Base-by-base conservation (phyloP, 2,329 filamentous ascomycete species). In the Beauveria medogensis region DNA sequence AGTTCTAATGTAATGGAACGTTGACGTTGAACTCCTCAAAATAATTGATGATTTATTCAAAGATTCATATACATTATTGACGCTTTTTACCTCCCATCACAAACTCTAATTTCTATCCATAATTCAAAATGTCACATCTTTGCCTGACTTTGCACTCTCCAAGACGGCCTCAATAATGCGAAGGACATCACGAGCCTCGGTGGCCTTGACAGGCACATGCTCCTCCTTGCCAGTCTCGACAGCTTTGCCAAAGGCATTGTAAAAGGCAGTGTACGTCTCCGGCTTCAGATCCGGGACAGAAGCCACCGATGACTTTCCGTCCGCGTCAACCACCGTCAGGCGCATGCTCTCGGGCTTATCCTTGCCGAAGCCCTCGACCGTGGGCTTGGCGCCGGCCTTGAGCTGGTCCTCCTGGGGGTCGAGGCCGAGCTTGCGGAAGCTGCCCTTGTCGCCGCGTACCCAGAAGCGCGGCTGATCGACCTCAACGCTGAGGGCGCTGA, bases 391-490 rank as follows among this genome's bases (percentile, higher is more conserved):
- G 9, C 89, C 89, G 2, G 75, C 78, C 71, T 83, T 83, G 58
- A 92, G 80, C 71, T 91, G 88, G 60, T 86, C 83, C 75, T 94
- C 90, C 73, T 93, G 90, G 1, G 84, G 77, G 70, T 94, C 90
- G 2, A 93, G 78, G 59, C 81, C 78, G 44, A 77, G 74, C 79
- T 92, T 93, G 76, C 83, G 87, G 74, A 87, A 93, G 69, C 83
- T 89, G 1, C 88, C 90, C 73, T 87, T 85, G 20, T 83, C 83
- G 24, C 90, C 90, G 28, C 89, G 79, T 10, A 92, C 79, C 89
- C 90, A 92, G 78, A 87, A 93, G 44, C 90, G 78, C 62, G 88
- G 77, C 76, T 93, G 90, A 63, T 82, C 77, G 26, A 77, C 77
- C 73, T 92, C 89, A 3, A 83, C 82, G 69, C 85, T 89, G 55